Conservation (phyloP, 495 filamentous ascomycete species). For the Beverwykella pulmonaria region DNA sequence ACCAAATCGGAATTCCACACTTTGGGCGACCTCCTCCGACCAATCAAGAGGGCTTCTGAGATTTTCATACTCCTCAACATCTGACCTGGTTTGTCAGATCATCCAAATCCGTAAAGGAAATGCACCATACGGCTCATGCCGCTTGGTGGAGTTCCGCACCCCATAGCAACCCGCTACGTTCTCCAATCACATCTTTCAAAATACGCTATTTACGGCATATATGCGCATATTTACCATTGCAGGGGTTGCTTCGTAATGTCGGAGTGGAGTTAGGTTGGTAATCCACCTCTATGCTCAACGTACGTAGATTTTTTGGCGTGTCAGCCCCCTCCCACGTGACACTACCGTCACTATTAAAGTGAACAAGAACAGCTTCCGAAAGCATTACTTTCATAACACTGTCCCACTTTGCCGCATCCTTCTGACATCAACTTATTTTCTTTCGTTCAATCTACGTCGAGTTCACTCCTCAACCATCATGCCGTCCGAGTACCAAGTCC, state of each 20-base stretch:
- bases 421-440: too few species aligned
- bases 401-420: too few species aligned
- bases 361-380: too few species aligned
- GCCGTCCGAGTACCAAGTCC: conserved; percentile 25
- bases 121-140: background rate
- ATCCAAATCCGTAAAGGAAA: too few species aligned
- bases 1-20: background rate
- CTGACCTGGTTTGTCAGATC: too few species aligned
- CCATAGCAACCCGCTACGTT: background rate
- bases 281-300: background rate
- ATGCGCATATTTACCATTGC: background rate
- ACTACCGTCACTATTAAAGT: too few species aligned
- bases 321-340: too few species aligned
- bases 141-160: background rate
- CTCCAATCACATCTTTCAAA: background rate
- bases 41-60: too few species aligned
- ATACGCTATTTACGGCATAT: background rate
- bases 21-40: too few species aligned
- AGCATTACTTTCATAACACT: too few species aligned
- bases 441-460: background rate
- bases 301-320: background rate
- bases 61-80: background rate
- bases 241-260: background rate
- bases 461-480: too few species aligned
- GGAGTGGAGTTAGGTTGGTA: background rate